phyloP scores from a whole-genome alignment of 257 asterid genomes.

The Buddleja alternifolia region DNA sequence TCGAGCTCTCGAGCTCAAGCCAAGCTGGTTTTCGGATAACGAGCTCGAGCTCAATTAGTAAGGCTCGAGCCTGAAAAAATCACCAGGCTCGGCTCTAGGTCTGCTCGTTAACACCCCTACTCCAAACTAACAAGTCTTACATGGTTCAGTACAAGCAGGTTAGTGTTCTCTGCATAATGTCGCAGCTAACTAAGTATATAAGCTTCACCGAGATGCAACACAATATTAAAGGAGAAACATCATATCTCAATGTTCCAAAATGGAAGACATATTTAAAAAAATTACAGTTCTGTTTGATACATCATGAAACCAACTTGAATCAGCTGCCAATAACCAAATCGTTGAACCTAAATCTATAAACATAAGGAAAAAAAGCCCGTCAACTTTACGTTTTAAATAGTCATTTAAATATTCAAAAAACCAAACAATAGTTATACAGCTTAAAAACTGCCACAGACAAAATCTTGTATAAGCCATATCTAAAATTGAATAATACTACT shows the following conservation, averaged over 20 bases:
- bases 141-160: slow-evolving; percentile 22
- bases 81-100: too few relatives aligned
- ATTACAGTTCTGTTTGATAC: not conserved
- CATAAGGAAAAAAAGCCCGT: not conserved
- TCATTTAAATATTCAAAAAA: not conserved
- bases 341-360: not conserved
- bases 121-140: slow-evolving; percentile 20
- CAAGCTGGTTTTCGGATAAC: too few relatives aligned
- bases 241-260: slow-evolving; percentile 2
- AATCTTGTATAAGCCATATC: not conserved
- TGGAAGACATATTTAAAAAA: not conserved
- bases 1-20: too few relatives aligned
- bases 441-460: slow-evolving; percentile 6
- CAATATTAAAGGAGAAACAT: not conserved
- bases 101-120: too few relatives aligned
- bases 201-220: not conserved
- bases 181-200: not conserved
- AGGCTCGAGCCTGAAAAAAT: too few relatives aligned
- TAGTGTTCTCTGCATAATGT: slow-evolving; percentile 16
- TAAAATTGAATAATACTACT: not conserved
- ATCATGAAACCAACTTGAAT: not conserved
- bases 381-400: not conserved
- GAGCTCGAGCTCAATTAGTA: too few relatives aligned
- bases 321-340: not conserved
- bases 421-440: not conserved